Base-by-base conservation (phyloP, 2,329 filamentous ascomycete species). In the Clonostachys chloroleuca region DNA sequence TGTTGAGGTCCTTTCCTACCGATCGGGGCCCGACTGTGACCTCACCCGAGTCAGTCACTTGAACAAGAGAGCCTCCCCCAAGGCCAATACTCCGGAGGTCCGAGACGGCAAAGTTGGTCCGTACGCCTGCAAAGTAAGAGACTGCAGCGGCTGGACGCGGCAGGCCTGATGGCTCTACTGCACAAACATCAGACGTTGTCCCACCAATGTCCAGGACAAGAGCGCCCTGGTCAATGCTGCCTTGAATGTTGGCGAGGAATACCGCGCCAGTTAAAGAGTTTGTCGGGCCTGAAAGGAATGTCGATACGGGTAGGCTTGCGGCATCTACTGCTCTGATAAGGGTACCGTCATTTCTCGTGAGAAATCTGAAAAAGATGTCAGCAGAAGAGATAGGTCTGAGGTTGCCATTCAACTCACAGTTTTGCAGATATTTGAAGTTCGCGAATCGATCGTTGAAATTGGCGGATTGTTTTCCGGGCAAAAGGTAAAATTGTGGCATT, bases 151-250 rank as follows among this genome's bases (percentile, higher is more conserved):
- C 78, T 51, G 83, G 79, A 18, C 80, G 70, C 0, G 81, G 81
- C 42, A 83, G 83, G 0, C 81, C 81, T 3, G 74, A 80, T 0
- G 77, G 73, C 2, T 81, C 64, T 3, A 84, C 59, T 1, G 78
- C 68, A 24, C 80, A 79, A 9, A 83, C 74, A 57, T 84, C 81
- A 3, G 78, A 79, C 0, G 80, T 84, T 0, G 81, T 84, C 13
- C 80, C 80, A 7, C 81, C 80, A 30, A 84, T 73, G 52, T 84
- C 80, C 3, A 82, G 69, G 0, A 81, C 77, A 4, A 39, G 7
- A 18, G 36, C 36, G 3, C 36, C 36, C 17, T 39, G 36, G 3
- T 2, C 36, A n/a, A n/a, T 3, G 3, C 36, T 6, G 10, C 17
- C 24, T 73, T 69, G 44, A 74, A 60, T 30, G 0, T 71, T 69